A percentile compares a stretch with the other conserved stretches of the same genome.
phyloP scores from a whole-genome alignment of 805 yeast genomes.

The Suhomyces tanzawaensis region DNA sequence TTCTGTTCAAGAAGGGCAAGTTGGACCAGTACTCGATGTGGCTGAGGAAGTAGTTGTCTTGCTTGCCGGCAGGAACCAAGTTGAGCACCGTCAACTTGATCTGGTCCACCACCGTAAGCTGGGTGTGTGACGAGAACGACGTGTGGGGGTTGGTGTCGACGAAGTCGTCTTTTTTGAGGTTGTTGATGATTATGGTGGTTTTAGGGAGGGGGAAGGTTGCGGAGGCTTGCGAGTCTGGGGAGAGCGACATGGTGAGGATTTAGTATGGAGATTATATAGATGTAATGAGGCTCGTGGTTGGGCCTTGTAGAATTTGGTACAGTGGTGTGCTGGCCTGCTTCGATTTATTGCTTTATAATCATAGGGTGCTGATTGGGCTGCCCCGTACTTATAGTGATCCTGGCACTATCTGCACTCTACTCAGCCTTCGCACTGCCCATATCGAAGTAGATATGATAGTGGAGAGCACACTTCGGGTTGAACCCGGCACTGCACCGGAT shows the following conservation, averaged over 20 bases:
- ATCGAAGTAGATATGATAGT: slow-evolving; percentile 37
- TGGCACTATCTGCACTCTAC: no score
- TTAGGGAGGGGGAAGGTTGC: no score
- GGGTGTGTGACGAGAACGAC: slow-evolving; percentile 4
- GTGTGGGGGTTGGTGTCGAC: slow-evolving; percentile 10
- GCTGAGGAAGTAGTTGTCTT: slow-evolving; percentile 22
- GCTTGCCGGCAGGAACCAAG: slow-evolving; percentile 10
- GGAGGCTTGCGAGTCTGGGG: not conserved
- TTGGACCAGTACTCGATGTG: slow-evolving; percentile 37
- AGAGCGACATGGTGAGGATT: not conserved
- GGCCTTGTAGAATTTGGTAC: no score
- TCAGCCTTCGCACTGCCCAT: no score
- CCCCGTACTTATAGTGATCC: no score
- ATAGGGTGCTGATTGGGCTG: no score
- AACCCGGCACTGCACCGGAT: slow-evolving; percentile 25
- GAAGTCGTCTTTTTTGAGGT: slow-evolving; percentile 32
- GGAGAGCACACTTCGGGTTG: slow-evolving; percentile 39
- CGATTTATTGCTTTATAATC: no score
- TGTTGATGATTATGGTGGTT: slow-evolving; percentile 37
- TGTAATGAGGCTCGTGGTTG: no score
- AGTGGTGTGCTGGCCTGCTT: no score
- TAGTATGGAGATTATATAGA: no score
- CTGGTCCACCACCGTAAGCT: slow-evolving; percentile 33
- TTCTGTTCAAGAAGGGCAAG: slow-evolving; percentile 35
- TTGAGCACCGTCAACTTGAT: slow-evolving; percentile 33